Conservation (phyloP, 148 eudicot genomes). For the Hydrangea macrophylla region DNA sequence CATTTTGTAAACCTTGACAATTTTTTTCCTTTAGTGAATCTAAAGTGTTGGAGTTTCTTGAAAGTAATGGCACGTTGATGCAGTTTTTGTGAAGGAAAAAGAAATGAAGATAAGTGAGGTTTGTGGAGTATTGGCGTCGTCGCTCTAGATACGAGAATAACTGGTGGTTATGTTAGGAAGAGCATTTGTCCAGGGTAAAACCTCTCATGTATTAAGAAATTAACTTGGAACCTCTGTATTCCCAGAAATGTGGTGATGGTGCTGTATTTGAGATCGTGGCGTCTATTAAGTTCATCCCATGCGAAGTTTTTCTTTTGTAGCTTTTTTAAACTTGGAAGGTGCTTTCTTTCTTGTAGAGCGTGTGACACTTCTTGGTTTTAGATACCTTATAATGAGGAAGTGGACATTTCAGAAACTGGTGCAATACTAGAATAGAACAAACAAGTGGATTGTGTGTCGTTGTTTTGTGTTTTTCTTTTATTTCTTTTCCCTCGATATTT, state of each 20-base stretch:
- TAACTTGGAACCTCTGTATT: neutral
- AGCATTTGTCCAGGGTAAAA: too few species aligned
- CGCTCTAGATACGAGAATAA: too few species aligned
- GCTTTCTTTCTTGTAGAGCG: neutral
- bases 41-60: neutral
- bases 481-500: too few species aligned
- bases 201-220: too few species aligned
- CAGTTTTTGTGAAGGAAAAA: neutral
- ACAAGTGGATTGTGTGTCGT: conserved; percentile 2
- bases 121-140: too few species aligned
- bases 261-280: too few species aligned
- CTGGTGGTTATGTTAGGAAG: too few species aligned
- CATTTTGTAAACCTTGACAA: neutral
- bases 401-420: neutral
- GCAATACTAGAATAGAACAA: neutral
- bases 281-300: too few species aligned
- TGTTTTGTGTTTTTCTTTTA: neutral
- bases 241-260: neutral
- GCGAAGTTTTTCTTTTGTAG: neutral
- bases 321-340: neutral
- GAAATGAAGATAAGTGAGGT: too few species aligned
- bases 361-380: neutral
- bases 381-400: neutral
- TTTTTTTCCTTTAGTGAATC: neutral
- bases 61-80: neutral